A percentile compares a stretch with the other conserved stretches of the same genome.
Evolutionary conservation across 2,329 filamentous ascomycete genomes (phyloP).

Genomic region (Rutstroemia sp.): DNA sequence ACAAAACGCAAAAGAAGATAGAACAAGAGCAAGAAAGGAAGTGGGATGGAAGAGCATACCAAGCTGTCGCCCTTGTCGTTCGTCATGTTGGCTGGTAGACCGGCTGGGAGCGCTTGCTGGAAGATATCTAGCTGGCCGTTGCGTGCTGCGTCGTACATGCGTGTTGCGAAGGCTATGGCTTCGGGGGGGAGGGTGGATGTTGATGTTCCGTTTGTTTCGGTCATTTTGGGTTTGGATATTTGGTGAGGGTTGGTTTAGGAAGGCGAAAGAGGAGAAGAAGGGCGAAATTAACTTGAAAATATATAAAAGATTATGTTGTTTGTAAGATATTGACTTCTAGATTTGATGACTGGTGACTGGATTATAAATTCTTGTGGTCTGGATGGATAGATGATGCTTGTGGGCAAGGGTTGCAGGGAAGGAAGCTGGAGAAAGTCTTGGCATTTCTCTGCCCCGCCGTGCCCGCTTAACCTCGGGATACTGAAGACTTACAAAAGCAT

Average conservation of each 20-base stretch:
- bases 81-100: conserved; percentile 62
- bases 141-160: conserved; percentile 61
- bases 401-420: too few species aligned
- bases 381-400: too few species aligned
- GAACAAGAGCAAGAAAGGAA: neutral
- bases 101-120: conserved; percentile 55
- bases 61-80: conserved; percentile 69
- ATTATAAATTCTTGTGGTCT: too few species aligned
- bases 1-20: neutral
- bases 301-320: too few species aligned
- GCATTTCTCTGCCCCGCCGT: too few species aligned
- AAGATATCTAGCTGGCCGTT: conserved; percentile 50
- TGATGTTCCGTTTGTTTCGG: neutral
- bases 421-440: too few species aligned
- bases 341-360: too few species aligned
- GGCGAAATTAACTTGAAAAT: too few species aligned
- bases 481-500: too few species aligned
- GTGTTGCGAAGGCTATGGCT: conserved; percentile 56
- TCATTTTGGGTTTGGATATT: neutral
- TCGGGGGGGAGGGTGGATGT: conserved; percentile 45
- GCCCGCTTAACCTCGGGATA: too few species aligned
- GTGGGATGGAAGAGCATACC: conserved; percentile 32
- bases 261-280: neutral
- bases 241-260: neutral
- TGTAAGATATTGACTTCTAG: too few species aligned